These are phyloP conservation scores for Microsporum audouinii DNA, from an alignment of 2,329 filamentous ascomycete species.

Conservation along the genomic window DNA sequence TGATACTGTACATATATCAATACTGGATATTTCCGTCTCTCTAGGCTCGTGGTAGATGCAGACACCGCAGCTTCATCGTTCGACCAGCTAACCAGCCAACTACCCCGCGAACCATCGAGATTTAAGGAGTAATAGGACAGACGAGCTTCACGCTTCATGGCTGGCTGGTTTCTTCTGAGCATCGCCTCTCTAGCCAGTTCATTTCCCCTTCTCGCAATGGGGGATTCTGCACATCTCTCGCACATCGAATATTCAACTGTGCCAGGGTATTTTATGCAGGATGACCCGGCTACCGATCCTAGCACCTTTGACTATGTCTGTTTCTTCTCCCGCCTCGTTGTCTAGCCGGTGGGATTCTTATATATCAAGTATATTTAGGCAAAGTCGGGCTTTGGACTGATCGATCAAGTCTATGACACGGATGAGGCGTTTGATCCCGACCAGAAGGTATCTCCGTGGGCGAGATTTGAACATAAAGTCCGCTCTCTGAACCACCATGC, in stretches of 20 bases:
- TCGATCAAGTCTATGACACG: slow-evolving; percentile 35
- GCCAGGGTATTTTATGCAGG: slow-evolving; percentile 41
- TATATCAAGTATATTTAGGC: neutral
- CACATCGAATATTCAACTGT: slow-evolving; percentile 32
- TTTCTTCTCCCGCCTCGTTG: neutral
- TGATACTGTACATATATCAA: no score
- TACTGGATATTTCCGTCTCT: no score
- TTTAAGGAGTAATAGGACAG: no score
- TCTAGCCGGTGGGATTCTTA: neutral
- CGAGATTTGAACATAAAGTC: slow-evolving; percentile 41
- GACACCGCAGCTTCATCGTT: neutral
- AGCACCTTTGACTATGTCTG: slow-evolving; percentile 40
- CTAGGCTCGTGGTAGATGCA: no score
- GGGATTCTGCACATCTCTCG: slow-evolving; percentile 7
- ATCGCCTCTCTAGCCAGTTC: slow-evolving; percentile 7
- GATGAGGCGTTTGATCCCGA: slow-evolving; percentile 25
- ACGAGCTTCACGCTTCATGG: neutral
- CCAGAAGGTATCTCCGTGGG: slow-evolving; percentile 42
- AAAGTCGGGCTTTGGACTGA: slow-evolving; percentile 37
- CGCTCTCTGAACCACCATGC: slow-evolving; percentile 34
- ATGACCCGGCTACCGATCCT: slow-evolving; percentile 38
- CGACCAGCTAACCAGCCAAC: neutral
- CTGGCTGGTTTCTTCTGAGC: neutral
- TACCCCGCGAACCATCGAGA: neutral
- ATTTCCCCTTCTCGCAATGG: slow-evolving; percentile 10